A percentile compares a stretch with the other conserved stretches of the same genome.
Conservation (phyloP, 805 yeast genomes). For the Sungouiozyma ichnusensis region DNA sequence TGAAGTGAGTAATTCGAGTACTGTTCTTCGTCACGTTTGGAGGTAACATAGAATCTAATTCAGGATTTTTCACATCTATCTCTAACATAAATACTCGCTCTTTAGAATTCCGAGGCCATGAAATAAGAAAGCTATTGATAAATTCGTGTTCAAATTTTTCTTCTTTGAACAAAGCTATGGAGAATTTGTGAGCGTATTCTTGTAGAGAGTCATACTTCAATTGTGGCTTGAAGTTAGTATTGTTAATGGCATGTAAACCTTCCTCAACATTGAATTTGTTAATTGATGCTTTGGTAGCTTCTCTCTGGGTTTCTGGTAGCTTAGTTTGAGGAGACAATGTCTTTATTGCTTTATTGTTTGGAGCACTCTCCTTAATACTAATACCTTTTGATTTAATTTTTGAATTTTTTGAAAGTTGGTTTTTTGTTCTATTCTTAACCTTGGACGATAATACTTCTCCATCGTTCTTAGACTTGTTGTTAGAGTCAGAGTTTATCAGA, state of each 20-base stretch:
- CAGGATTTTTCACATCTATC: conserved; percentile 22
- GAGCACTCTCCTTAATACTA: not conserved
- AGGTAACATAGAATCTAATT: conserved; percentile 39
- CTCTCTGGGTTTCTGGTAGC: not conserved
- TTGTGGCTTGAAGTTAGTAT: conserved; percentile 33
- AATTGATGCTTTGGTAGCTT: not conserved
- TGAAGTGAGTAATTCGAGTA: conserved; percentile 30
- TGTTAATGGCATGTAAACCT: conserved; percentile 26
- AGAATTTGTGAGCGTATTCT: conserved; percentile 47
- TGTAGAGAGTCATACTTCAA: conserved; percentile 39
- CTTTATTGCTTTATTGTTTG: not conserved
- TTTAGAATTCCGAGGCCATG: conserved; percentile 42
- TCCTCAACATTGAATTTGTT: conserved; percentile 16
- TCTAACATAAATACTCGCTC: conserved; percentile 26
- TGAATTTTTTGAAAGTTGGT: not conserved
- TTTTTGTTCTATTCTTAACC: not conserved
- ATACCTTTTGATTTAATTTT: not conserved
- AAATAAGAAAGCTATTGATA: conserved; percentile 38
- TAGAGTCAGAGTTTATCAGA: not conserved
- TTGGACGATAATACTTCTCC: not conserved
- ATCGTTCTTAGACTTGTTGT: not conserved
- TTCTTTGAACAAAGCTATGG: conserved; percentile 53
- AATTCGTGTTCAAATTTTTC: conserved; percentile 42
- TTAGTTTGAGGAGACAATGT: not conserved
- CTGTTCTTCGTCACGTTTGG: conserved; percentile 17